Percentiles rank a stretch among this genome's conserved stretches.
phyloP scores from a whole-genome alignment of 1,284 basidiomycete genomes.

The Laetiporus sulphureus region DNA sequence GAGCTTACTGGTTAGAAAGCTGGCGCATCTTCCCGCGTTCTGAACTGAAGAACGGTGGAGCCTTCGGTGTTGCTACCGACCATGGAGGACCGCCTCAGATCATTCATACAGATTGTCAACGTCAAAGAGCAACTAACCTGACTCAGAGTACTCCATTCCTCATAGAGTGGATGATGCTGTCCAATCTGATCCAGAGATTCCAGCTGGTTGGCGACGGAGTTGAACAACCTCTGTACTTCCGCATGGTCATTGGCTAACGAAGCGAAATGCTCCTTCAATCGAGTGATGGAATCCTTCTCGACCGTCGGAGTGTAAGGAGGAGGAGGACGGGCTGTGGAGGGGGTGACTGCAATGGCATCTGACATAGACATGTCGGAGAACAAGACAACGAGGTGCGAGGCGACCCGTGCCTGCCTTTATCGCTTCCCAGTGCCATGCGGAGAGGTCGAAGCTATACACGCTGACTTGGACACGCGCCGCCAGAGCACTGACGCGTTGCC shows the following conservation, averaged over 20 bases:
- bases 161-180: constrained; percentile 15
- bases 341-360: neutral
- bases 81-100: neutral
- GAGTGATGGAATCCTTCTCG: neutral
- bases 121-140: constrained; percentile 11
- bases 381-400: constrained; percentile 1
- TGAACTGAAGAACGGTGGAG: constrained; percentile 20
- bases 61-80: constrained; percentile 14
- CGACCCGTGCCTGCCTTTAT: neutral
- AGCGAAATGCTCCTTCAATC: constrained; percentile 17
- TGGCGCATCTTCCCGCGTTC: constrained; percentile 20
- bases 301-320: constrained; percentile 2
- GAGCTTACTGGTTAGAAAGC: constrained; percentile 18
- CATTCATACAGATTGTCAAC: neutral
- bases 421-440: no score
- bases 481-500: no score
- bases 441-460: no score
- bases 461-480: no score
- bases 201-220: constrained; percentile 15
- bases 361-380: constrained; percentile 2
- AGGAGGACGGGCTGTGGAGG: neutral
- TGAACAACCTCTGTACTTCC: constrained; percentile 22
- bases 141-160: constrained; percentile 17
- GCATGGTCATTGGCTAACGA: constrained; percentile 16
- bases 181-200: constrained; percentile 20